phyloP scores from a whole-genome alignment of 257 asterid species.

The Dorcoceras hygrometricum region DNA sequence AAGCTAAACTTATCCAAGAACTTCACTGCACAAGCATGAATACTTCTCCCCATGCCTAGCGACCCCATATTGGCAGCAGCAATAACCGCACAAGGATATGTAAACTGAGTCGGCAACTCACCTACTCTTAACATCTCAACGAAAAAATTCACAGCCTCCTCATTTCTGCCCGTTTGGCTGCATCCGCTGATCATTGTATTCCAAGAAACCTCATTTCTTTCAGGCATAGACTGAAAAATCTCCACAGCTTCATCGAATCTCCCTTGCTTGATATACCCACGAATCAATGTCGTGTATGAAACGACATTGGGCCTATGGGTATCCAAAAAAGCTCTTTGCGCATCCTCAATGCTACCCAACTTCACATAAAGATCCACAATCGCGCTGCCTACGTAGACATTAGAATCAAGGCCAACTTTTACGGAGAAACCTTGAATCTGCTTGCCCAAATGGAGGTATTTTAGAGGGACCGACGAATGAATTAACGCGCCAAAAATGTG shows the following conservation, averaged over 20 bases:
- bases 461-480: constrained; percentile 47
- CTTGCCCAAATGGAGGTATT: constrained; percentile 53
- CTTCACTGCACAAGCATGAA: constrained; percentile 77
- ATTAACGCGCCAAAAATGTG: constrained; percentile 65
- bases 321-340: constrained; percentile 48
- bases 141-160: constrained; percentile 65
- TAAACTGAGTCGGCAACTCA: constrained; percentile 43
- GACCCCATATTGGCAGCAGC: constrained; percentile 81
- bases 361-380: constrained; percentile 63
- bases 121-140: constrained; percentile 69
- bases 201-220: constrained; percentile 75
- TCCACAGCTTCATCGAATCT: constrained; percentile 52
- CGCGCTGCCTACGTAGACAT: constrained; percentile 72
- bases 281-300: constrained; percentile 62
- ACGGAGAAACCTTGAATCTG: constrained; percentile 55
- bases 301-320: constrained; percentile 65
- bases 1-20: constrained; percentile 54
- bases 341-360: constrained; percentile 39
- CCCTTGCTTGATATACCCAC: constrained; percentile 52
- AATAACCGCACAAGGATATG: constrained; percentile 57
- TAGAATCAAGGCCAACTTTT: constrained; percentile 44
- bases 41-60: constrained; percentile 68
- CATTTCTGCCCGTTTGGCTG: constrained; percentile 66
- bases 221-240: constrained; percentile 48
- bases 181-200: constrained; percentile 77